phyloP scores from a whole-genome alignment of 2,329 filamentous ascomycete species.

The Microcera coccophila region DNA sequence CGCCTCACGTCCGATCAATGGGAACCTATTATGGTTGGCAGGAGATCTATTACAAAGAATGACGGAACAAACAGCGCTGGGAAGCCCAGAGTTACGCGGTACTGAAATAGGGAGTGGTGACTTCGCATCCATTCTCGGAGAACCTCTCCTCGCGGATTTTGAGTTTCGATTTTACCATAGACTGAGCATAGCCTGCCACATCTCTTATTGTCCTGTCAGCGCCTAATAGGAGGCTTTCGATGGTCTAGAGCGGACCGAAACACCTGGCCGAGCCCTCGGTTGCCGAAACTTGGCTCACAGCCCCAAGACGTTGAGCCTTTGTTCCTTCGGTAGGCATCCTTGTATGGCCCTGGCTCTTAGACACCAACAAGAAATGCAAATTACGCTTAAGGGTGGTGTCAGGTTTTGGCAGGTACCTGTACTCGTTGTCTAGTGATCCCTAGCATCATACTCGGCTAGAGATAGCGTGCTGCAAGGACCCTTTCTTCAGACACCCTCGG shows the following conservation, averaged over 20 bases:
- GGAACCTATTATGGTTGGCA: neutral
- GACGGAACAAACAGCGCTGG: neutral
- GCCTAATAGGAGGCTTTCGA: neutral
- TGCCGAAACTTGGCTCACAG: neutral
- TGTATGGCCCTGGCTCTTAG: neutral
- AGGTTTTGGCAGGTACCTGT: neutral
- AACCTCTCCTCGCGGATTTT: slow-evolving; percentile 1
- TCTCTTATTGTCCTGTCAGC: neutral
- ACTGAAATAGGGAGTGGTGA: neutral
- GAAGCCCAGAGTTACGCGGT: neutral
- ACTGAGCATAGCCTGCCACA: slow-evolving; percentile 1
- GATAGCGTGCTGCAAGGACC: neutral
- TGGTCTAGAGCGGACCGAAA: slow-evolving; percentile 10
- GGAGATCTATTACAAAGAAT: neutral
- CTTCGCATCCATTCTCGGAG: neutral
- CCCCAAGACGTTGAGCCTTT: neutral
- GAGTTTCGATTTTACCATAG: slow-evolving; percentile 2
- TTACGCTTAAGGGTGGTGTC: neutral
- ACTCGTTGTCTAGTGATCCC: neutral
- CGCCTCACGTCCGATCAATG: neutral
- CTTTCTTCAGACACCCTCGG: neutral
- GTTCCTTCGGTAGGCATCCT: neutral
- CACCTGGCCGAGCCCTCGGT: slow-evolving; percentile 13
- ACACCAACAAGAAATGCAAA: neutral
- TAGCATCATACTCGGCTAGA: neutral